Evolutionary conservation across 2,329 filamentous ascomycete species (phyloP).

Genomic region (Cytospora chrysosperma): DNA sequence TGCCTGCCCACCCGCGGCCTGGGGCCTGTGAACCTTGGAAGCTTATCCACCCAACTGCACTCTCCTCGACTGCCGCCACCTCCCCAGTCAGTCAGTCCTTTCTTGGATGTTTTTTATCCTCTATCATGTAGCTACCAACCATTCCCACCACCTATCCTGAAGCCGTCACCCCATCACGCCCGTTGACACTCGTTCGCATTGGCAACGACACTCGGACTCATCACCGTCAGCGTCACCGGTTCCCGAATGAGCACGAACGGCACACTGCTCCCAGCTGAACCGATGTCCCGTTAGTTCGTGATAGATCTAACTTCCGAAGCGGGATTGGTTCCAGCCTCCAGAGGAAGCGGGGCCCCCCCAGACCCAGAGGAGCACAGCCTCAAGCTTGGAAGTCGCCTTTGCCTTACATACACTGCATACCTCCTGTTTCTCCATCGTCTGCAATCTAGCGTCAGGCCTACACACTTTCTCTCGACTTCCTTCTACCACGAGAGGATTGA

Average conservation of each 20-base stretch:
- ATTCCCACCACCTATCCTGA: neutral
- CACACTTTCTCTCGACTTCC: slow-evolving; percentile 10
- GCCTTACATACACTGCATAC: slow-evolving; percentile 15
- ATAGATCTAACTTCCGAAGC: slow-evolving; percentile 9
- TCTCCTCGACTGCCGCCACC: neutral
- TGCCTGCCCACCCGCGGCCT: no score
- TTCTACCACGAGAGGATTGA: slow-evolving; percentile 7
- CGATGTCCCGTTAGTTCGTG: neutral
- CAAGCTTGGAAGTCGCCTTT: slow-evolving; percentile 17
- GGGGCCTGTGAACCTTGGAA: neutral
- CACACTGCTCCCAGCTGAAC: neutral
- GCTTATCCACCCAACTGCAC: no score
- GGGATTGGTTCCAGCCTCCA: slow-evolving; percentile 23
- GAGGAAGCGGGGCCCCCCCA: slow-evolving; percentile 18
- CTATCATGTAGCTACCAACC: neutral
- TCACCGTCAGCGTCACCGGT: neutral
- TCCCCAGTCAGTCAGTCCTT: neutral
- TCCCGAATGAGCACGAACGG: neutral
- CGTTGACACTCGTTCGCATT: neutral
- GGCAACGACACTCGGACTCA: slow-evolving; percentile 6
- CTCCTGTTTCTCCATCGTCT: slow-evolving; percentile 20
- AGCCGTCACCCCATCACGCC: neutral
- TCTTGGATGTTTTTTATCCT: neutral
- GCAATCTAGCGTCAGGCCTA: slow-evolving; percentile 14
- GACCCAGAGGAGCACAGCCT: slow-evolving; percentile 23